Evolutionary conservation across 257 asterid species (phyloP).

Genomic region (Solanum phureja): DNA sequence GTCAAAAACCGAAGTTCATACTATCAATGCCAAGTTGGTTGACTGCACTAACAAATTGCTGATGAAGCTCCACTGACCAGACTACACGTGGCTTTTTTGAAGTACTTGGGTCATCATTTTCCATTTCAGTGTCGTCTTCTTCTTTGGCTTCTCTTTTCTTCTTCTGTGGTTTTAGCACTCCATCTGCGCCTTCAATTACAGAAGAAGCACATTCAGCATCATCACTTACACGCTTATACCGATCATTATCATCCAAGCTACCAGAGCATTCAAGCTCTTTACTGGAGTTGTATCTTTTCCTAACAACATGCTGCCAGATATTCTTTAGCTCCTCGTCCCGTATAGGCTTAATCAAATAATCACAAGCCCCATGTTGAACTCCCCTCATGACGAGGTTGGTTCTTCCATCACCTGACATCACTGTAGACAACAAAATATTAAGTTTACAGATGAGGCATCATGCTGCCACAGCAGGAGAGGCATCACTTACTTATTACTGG

Average conservation of each 20-base stretch:
- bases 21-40: slow-evolving; percentile 87
- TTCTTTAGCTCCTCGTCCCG: slow-evolving; percentile 74
- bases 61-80: slow-evolving; percentile 95
- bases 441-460: slow-evolving; percentile 2
- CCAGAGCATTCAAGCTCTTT: slow-evolving; percentile 55
- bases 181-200: slow-evolving; percentile 41
- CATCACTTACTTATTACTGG: slow-evolving; percentile 82
- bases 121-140: slow-evolving; percentile 52
- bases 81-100: slow-evolving; percentile 84
- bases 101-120: slow-evolving; percentile 51
- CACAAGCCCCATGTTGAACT: slow-evolving; percentile 87
- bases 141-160: slow-evolving; percentile 57
- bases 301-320: slow-evolving; percentile 91
- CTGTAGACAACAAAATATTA: slow-evolving; percentile 27
- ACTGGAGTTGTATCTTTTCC: slow-evolving; percentile 49
- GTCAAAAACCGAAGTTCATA: slow-evolving; percentile 27
- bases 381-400: slow-evolving; percentile 77
- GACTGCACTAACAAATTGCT: slow-evolving; percentile 80
- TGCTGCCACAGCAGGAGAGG: not conserved
- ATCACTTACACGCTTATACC: slow-evolving; percentile 25
- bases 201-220: slow-evolving; percentile 66
- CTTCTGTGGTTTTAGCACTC: slow-evolving; percentile 29
- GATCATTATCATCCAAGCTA: slow-evolving; percentile 47
- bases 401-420: slow-evolving; percentile 87
- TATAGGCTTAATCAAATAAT: slow-evolving; percentile 80